Evolutionary conservation across 441 rosid genomes (phyloP).

Genomic region (Adansonia grandidieri): DNA sequence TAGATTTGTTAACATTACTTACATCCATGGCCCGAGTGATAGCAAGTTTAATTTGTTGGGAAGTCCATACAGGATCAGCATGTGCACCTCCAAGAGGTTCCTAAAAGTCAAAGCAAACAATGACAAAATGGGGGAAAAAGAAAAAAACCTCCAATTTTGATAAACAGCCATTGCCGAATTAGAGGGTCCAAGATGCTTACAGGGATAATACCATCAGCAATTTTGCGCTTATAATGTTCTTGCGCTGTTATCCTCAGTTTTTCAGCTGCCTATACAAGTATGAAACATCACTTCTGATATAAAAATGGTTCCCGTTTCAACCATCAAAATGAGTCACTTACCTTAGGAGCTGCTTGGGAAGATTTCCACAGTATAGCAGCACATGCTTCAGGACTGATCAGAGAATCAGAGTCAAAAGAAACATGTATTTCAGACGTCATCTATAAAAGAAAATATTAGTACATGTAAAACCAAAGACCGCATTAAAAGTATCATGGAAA

Average conservation of each 20-base stretch:
- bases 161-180: background rate
- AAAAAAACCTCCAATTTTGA: background rate
- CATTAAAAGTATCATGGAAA: background rate
- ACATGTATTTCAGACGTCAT: conserved; percentile 20
- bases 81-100: conserved; percentile 98
- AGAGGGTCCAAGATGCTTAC: conserved; percentile 44
- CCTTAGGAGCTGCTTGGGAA: conserved; percentile 88
- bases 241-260: conserved; percentile 79
- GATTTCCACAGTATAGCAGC: conserved; percentile 56
- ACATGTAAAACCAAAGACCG: background rate
- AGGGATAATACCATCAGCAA: conserved; percentile 87
- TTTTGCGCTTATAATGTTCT: conserved; percentile 66
- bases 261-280: conserved; percentile 79
- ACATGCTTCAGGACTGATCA: conserved; percentile 69
- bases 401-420: conserved; percentile 24
- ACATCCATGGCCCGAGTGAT: conserved; percentile 73
- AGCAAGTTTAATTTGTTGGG: conserved; percentile 72
- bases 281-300: conserved; percentile 18
- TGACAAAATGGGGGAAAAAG: background rate
- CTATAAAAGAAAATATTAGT: background rate
- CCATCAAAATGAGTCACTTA: conserved; percentile 21
- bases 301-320: conserved; percentile 4
- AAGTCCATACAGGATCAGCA: conserved; percentile 80
- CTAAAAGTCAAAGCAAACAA: conserved; percentile 36
- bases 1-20: conserved; percentile 32